Conservation (phyloP, 1,139 yeast genomes). For the Pichia terricola region DNA sequence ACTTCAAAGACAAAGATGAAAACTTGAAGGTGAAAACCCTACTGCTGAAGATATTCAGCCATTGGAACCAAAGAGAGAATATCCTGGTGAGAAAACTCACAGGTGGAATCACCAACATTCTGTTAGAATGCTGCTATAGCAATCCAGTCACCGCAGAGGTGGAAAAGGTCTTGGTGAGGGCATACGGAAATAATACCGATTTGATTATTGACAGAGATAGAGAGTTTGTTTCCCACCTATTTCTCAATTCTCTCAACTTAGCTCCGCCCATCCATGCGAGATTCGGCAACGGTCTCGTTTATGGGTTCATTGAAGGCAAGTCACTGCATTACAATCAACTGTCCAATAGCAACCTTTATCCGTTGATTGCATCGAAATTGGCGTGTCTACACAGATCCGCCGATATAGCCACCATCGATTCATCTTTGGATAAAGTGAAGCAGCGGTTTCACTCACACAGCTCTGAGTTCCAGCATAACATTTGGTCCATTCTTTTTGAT, state of each 20-base stretch:
- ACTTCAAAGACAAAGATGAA: constrained; percentile 12
- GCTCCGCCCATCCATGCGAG: constrained; percentile 67
- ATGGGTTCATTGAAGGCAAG: constrained; percentile 61
- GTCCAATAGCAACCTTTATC: constrained; percentile 37
- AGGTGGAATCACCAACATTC: constrained; percentile 77
- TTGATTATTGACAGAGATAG: constrained; percentile 67
- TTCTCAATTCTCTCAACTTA: constrained; percentile 47
- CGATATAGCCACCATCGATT: constrained; percentile 37
- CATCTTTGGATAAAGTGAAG: constrained; percentile 37
- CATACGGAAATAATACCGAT: constrained; percentile 70
- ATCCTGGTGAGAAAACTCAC: constrained; percentile 35
- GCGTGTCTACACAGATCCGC: constrained; percentile 63
- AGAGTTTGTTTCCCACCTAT: constrained; percentile 64
- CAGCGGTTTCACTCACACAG: constrained; percentile 26
- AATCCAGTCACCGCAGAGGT: background rate
- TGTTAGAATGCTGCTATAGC: constrained; percentile 36
- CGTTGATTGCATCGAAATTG: constrained; percentile 54
- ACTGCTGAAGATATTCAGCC: constrained; percentile 21
- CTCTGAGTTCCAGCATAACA: constrained; percentile 21
- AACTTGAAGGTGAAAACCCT: constrained; percentile 12
- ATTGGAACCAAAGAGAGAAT: constrained; percentile 17
- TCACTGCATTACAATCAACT: constrained; percentile 52
- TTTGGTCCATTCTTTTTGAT: constrained; percentile 52
- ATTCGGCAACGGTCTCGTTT: constrained; percentile 65
- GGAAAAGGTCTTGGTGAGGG: constrained; percentile 50